phyloP scores from a whole-genome alignment of 192 early-diverging fungal genomes.

The Lobosporangium transversale region DNA sequence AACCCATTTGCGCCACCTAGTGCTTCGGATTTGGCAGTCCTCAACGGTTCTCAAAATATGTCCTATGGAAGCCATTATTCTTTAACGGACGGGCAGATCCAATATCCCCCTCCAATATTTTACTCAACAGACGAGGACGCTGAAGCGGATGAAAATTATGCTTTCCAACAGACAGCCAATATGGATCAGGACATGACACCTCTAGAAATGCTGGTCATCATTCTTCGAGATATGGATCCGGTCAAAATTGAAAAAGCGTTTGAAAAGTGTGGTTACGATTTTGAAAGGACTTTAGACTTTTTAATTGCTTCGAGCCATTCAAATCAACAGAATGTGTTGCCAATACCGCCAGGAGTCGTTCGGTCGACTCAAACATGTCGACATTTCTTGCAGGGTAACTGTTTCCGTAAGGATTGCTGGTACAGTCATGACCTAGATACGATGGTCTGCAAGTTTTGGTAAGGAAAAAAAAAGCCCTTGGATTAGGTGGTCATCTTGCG shows the following conservation, averaged over 20 bases:
- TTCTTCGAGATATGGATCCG: conserved; percentile 53
- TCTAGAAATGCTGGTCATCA: conserved; percentile 54
- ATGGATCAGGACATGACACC: conserved; percentile 59
- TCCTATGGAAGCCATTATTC: conserved; percentile 21
- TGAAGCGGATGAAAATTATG: conserved; percentile 16
- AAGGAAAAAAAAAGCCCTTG: conserved; percentile 4
- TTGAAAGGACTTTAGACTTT: conserved; percentile 52
- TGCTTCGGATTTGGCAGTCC: conserved; percentile 30
- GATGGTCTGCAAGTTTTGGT: conserved; percentile 70
- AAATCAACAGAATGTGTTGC: conserved; percentile 1
- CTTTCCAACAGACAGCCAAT: conserved; percentile 1
- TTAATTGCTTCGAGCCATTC: conserved; percentile 28
- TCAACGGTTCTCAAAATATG: conserved; percentile 19
- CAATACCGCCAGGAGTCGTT: conserved; percentile 5
- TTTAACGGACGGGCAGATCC: neutral
- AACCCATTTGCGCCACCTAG: conserved; percentile 52
- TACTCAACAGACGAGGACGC: conserved; percentile 13
- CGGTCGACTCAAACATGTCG: conserved; percentile 56
- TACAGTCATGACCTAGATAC: conserved; percentile 63
- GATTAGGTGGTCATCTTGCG: neutral
- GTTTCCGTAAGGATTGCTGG: conserved; percentile 66
- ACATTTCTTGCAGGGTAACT: conserved; percentile 64
- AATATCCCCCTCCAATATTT: conserved; percentile 41
- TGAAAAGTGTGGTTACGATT: conserved; percentile 53
- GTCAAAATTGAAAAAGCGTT: conserved; percentile 54